Evolutionary conservation across 495 filamentous ascomycete genomes (phyloP).

Genomic region (Chaetomium fimeti): DNA sequence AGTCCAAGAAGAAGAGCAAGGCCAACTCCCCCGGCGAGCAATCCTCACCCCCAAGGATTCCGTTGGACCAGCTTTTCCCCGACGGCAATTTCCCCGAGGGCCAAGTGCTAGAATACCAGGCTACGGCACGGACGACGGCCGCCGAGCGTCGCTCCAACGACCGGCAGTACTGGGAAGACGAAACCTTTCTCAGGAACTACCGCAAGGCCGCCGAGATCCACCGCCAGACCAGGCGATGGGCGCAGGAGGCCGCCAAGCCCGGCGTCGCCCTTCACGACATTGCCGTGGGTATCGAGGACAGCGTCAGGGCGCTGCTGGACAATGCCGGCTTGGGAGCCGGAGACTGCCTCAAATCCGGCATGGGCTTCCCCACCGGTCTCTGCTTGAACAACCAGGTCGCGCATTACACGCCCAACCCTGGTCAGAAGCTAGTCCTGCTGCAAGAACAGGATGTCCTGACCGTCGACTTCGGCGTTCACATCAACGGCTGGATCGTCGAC

Average conservation of each 20-base stretch:
- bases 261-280: constrained; percentile 79
- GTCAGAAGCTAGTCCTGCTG: constrained; percentile 71
- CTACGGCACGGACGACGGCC: constrained; percentile 73
- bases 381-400: constrained; percentile 84
- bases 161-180: constrained; percentile 66
- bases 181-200: constrained; percentile 71
- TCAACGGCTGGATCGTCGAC: constrained; percentile 89
- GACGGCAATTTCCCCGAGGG: constrained; percentile 72
- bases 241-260: constrained; percentile 75
- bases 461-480: constrained; percentile 88
- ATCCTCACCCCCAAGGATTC: constrained; percentile 73
- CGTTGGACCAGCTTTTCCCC: constrained; percentile 71
- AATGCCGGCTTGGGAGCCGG: constrained; percentile 77
- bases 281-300: constrained; percentile 80
- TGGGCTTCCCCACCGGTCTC: constrained; percentile 89
- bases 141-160: constrained; percentile 83
- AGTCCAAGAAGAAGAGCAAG: constrained; percentile 67
- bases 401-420: constrained; percentile 87
- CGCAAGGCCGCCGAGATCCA: constrained; percentile 85
- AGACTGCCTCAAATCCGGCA: constrained; percentile 71
- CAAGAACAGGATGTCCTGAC: constrained; percentile 86
- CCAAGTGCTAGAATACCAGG: constrained; percentile 78
- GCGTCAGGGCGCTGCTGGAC: constrained; percentile 73
- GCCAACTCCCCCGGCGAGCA: constrained; percentile 58
- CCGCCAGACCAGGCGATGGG: constrained; percentile 82